Conservation (phyloP, 345 rosid genomes). For the Populus simonii region DNA sequence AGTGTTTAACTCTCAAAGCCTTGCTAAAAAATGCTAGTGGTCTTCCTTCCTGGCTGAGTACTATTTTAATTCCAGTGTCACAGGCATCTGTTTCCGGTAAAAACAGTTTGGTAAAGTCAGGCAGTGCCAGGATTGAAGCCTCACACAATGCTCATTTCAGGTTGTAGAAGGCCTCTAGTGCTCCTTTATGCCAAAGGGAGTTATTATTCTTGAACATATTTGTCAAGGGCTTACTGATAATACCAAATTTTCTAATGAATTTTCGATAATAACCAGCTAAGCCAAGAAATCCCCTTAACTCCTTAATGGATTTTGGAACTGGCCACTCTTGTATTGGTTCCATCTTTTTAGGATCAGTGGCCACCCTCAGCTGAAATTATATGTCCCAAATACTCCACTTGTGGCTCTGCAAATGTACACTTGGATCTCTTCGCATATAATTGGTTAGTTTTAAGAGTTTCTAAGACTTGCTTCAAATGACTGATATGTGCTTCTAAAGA, state of each 20-base stretch:
- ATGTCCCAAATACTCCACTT: slow-evolving; percentile 1
- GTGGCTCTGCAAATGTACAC: not conserved
- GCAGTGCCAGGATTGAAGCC: not conserved
- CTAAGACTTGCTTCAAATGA: not conserved
- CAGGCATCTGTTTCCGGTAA: not conserved
- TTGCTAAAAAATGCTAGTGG: not conserved
- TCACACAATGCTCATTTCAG: not conserved
- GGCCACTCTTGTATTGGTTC: not conserved
- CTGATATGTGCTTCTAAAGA: not conserved
- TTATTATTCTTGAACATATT: not conserved
- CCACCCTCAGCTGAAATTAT: not conserved
- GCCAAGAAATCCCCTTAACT: not conserved
- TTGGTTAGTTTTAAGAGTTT: not conserved
- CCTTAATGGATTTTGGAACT: not conserved
- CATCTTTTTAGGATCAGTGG: not conserved
- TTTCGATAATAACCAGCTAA: not conserved
- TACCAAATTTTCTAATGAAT: not conserved
- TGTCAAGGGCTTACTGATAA: not conserved
- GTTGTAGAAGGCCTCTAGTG: not conserved
- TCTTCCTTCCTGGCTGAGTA: not conserved
- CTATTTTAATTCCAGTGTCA: not conserved
- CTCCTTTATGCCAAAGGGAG: not conserved
- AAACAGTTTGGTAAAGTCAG: not conserved
- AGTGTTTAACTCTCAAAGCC: not conserved
- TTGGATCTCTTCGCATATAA: not conserved